These are phyloP conservation scores for Phlebopus sp. DNA, from an alignment of 1,284 basidiomycete genomes.

Conservation along the genomic window DNA sequence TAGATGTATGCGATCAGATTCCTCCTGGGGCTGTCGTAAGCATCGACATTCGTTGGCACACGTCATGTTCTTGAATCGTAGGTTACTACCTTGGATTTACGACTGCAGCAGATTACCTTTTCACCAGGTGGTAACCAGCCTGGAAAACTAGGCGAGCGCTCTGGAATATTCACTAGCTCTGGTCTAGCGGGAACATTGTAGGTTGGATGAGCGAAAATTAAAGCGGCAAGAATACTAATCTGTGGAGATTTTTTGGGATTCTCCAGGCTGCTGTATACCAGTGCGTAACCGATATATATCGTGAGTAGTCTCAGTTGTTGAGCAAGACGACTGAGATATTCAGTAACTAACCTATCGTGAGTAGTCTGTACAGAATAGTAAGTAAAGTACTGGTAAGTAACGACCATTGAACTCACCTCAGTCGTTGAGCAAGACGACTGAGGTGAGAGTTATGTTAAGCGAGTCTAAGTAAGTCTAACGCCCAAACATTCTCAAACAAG, in stretches of 20 bases:
- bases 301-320: too few species aligned
- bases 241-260: conserved; percentile 64
- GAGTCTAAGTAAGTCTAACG: too few species aligned
- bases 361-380: too few species aligned
- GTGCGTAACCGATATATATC: conserved; percentile 37
- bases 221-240: conserved; percentile 1
- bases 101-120: not conserved
- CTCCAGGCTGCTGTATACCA: conserved; percentile 66
- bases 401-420: too few species aligned
- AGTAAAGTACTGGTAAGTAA: too few species aligned
- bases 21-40: conserved; percentile 70
- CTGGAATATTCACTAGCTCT: conserved; percentile 69
- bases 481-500: too few species aligned
- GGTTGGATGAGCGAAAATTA: conserved; percentile 15
- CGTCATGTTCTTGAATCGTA: conserved; percentile 72
- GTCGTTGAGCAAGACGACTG: too few species aligned
- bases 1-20: conserved; percentile 73
- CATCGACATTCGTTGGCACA: conserved; percentile 73
- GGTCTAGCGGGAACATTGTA: conserved; percentile 64
- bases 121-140: conserved; percentile 66
- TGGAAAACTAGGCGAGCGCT: conserved; percentile 66
- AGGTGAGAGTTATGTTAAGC: too few species aligned
- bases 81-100: conserved; percentile 18
- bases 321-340: too few species aligned
- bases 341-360: too few species aligned